phyloP scores from a whole-genome alignment of 768 basidiomycete species.

The Sarcodon sp. region DNA sequence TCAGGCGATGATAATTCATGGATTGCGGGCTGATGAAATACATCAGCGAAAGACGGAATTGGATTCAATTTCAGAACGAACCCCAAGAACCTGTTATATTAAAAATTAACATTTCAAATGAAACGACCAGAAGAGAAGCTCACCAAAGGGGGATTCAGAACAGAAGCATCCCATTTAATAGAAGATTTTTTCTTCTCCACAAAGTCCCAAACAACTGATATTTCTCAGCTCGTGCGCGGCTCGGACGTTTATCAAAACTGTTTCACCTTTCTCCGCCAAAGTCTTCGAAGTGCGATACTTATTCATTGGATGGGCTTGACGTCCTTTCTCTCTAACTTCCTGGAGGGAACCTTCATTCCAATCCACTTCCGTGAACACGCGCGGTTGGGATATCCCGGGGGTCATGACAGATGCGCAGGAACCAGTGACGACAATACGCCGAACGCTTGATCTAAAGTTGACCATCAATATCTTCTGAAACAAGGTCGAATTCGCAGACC shows the following conservation, averaged over 20 bases:
- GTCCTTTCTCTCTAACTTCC: conserved; percentile 16
- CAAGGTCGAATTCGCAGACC: neutral
- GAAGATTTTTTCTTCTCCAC: conserved; percentile 27
- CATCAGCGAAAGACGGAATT: neutral
- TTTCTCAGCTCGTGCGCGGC: too few relatives aligned
- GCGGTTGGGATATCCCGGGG: conserved; percentile 2
- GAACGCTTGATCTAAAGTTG: conserved; percentile 22
- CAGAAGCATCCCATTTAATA: conserved; percentile 37
- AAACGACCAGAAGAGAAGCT: neutral
- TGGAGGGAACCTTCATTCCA: conserved; percentile 21
- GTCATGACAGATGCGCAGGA: conserved; percentile 38
- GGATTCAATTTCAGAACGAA: neutral
- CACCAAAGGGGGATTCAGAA: conserved; percentile 43
- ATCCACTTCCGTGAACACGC: conserved; percentile 32
- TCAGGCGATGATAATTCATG: conserved; percentile 23
- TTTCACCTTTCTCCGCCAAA: conserved; percentile 46
- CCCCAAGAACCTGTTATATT: conserved; percentile 2
- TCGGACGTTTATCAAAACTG: too few relatives aligned
- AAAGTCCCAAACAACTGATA: conserved; percentile 34
- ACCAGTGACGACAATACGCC: conserved; percentile 59
- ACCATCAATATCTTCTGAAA: neutral
- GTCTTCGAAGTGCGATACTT: conserved; percentile 54
- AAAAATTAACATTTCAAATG: neutral
- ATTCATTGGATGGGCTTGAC: conserved; percentile 14
- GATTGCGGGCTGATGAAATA: conserved; percentile 10